Evolutionary conservation across 441 rosid genomes (phyloP), one percentile per base, ranked within the genome.

Genomic region (Pelargonium australe): DNA sequence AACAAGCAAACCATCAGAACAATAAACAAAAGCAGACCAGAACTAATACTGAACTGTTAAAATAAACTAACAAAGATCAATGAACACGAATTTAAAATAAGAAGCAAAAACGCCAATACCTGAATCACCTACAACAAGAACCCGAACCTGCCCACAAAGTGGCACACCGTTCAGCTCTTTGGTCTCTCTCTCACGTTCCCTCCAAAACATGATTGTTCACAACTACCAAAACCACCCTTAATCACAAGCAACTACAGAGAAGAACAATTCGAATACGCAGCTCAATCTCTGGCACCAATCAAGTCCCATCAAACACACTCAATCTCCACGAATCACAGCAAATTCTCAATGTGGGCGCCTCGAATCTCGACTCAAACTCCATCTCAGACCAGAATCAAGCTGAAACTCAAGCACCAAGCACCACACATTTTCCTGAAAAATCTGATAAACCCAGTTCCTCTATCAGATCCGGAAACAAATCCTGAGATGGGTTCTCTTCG

Each of bases 41-140:
- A 28, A 5, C 7, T 7, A 47, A 68, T 25, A 75, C 10, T 4
- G 14, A 60, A 31, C 44, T 44, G 17, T 11, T 71, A 11, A 16
- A 63, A 25, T 45, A 60, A 20, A 25, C 16, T 16, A 76, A 40
- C 57, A 7, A 16, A 28, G 2, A 20, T 67, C 17, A 17, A 62
- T 16, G 28, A 60, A 58, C 31, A 31, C 16, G 13, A 28, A 55
- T 64, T 28, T 1, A 65, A 17, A 10, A 28, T 9, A 62, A 60
- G 16, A 43, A 43, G 47, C 47, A 43, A 6, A 1, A 10, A 43
- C 11, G 7, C 4, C 7, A 43, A 2, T 80, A 89, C 99, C 99
- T 75, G 99, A 94, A 68, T 91, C 99, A 63, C 99, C 99, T 73
- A 90, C 96, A n/a, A 94, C 89, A 58, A 94, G 89, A 72, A 91